Evolutionary conservation across 2,329 filamentous ascomycete species (phyloP).

Genomic region (Talaromyces albobiverticillius): DNA sequence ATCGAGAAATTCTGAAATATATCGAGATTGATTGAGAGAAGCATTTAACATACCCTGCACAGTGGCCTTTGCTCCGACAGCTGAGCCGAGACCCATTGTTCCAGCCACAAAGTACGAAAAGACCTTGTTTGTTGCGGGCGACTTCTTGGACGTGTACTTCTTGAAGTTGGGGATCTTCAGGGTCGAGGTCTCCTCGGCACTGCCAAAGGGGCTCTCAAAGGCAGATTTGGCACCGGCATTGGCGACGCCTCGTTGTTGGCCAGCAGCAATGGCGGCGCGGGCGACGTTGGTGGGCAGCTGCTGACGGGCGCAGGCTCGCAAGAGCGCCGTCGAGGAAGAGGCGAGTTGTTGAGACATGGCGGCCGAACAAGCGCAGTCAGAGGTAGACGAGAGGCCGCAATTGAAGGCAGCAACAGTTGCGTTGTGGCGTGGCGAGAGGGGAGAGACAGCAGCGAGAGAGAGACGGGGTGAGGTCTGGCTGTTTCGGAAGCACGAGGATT

Average conservation of each 20-base stretch:
- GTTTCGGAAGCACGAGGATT: conserved; percentile 29
- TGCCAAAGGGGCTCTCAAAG: conserved; percentile 57
- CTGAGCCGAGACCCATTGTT: conserved; percentile 85
- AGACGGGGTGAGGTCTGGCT: conserved; percentile 19
- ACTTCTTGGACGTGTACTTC: conserved; percentile 74
- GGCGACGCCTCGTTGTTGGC: conserved; percentile 39
- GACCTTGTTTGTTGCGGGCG: conserved; percentile 72
- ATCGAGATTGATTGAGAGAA: not conserved
- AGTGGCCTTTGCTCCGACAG: conserved; percentile 94
- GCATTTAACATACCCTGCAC: conserved; percentile 75
- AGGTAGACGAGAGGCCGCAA: conserved; percentile 1
- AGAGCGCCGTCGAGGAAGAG: conserved; percentile 65
- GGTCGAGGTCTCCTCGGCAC: conserved; percentile 44
- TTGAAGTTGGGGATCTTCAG: conserved; percentile 84
- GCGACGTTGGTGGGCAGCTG: conserved; percentile 43
- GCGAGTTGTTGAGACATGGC: conserved; percentile 51
- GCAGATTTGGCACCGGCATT: conserved; percentile 37
- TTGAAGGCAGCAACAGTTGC: conserved; percentile 27
- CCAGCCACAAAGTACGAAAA: conserved; percentile 99
- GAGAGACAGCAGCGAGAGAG: conserved; percentile 19
- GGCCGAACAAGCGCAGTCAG: conserved; percentile 22
- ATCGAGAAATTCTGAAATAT: not conserved
- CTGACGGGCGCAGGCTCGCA: conserved; percentile 56
- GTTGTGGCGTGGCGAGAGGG: conserved; percentile 19
- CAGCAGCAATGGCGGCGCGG: conserved; percentile 39